Evolutionary conservation across 1,139 yeast species (phyloP).

Genomic region (Kodamaea arcana): DNA sequence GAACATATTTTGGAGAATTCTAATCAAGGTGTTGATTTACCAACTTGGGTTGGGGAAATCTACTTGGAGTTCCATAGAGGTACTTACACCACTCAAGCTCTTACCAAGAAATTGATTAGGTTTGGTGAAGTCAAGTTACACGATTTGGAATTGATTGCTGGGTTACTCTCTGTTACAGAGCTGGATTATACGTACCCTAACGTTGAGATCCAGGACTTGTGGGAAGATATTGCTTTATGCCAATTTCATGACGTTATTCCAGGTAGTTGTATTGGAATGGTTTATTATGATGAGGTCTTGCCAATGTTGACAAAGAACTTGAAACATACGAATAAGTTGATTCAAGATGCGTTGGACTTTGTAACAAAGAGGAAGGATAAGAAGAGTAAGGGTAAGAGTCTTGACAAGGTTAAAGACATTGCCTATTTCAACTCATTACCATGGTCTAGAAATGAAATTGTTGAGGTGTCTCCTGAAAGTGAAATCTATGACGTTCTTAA

Average conservation of each 20-base stretch:
- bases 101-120: conserved; percentile 77
- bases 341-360: conserved; percentile 43
- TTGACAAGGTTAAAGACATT: conserved; percentile 10
- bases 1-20: conserved; percentile 61
- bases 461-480: conserved; percentile 25
- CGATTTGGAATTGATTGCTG: conserved; percentile 80
- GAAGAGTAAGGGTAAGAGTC: conserved; percentile 11
- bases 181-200: conserved; percentile 65
- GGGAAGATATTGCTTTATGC: conserved; percentile 87
- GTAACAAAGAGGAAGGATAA: conserved; percentile 5
- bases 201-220: conserved; percentile 58
- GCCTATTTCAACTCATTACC: conserved; percentile 58
- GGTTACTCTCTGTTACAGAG: conserved; percentile 59
- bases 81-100: conserved; percentile 91
- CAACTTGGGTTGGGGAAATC: conserved; percentile 90
- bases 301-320: conserved; percentile 66
- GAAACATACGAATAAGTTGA: conserved; percentile 48
- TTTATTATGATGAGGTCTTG: conserved; percentile 86
- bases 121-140: conserved; percentile 73
- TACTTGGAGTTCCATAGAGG: conserved; percentile 96
- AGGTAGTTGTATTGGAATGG: conserved; percentile 93
- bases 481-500: conserved; percentile 9
- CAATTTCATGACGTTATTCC: conserved; percentile 97
- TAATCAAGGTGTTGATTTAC: conserved; percentile 61
- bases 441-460: conserved; percentile 60